Percentiles rank a stretch among this genome's conserved stretches.
These are phyloP conservation scores for Ammopiptanthus mongolicus DNA, from an alignment of 306 rosid genomes.

Conservation along the genomic window DNA sequence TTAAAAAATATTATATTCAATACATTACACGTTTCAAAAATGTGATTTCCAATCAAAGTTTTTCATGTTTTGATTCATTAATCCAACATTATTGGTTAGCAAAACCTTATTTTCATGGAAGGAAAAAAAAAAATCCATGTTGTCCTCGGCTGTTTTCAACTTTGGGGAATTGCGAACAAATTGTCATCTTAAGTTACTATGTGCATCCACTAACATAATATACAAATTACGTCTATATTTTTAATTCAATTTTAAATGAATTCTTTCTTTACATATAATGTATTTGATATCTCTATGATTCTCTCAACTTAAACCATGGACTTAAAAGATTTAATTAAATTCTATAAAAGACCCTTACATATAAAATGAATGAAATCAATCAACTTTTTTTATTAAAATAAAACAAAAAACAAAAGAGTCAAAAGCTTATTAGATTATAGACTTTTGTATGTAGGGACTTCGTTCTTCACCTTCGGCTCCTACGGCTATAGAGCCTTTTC, in stretches of 20 bases:
- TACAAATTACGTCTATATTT: neutral
- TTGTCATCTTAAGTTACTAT: neutral
- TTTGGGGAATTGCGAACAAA: neutral
- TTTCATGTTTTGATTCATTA: too few species aligned
- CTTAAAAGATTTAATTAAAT: neutral
- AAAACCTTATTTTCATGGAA: conserved; percentile 19
- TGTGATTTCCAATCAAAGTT: too few species aligned
- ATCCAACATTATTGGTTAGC: too few species aligned
- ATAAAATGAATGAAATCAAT: neutral
- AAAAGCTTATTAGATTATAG: neutral
- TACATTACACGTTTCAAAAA: too few species aligned
- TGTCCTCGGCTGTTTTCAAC: neutral
- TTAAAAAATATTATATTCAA: too few species aligned
- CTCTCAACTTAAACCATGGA: neutral
- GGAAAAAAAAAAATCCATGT: neutral
- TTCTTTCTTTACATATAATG: neutral
- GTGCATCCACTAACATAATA: neutral
- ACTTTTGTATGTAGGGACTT: neutral
- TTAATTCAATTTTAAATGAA: neutral
- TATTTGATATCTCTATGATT: neutral
- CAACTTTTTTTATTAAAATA: neutral
- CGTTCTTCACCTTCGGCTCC: neutral
- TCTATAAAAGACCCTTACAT: neutral
- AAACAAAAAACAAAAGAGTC: neutral
- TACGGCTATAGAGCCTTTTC: neutral